phyloP scores from a whole-genome alignment of 129 eudicot genomes.

The Tagetes erecta region DNA sequence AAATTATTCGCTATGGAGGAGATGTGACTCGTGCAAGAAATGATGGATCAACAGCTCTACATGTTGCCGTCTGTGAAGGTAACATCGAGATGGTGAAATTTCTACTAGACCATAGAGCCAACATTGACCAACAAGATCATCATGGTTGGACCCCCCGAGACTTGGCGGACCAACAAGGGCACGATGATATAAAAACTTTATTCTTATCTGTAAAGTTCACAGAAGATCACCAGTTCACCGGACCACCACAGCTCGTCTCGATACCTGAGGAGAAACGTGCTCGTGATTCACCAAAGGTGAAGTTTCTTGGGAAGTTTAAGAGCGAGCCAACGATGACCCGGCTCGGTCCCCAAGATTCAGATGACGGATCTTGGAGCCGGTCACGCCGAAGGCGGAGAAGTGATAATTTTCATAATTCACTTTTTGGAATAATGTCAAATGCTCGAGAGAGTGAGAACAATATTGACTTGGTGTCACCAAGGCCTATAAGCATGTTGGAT shows the following conservation, averaged over 20 bases:
- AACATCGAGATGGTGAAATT: conserved; percentile 63
- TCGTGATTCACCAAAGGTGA: conserved; percentile 32
- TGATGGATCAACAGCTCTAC: conserved; percentile 79
- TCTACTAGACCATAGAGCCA: conserved; percentile 64
- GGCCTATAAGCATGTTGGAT: conserved; percentile 32
- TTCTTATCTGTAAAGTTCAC: conserved; percentile 40
- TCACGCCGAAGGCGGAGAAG: conserved; percentile 55
- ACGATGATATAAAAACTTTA: conserved; percentile 66
- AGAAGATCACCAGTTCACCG: conserved; percentile 16
- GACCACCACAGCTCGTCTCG: conserved; percentile 30
- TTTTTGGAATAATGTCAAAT: conserved; percentile 83
- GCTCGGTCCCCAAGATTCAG: conserved; percentile 33
- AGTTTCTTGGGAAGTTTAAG: conserved; percentile 59
- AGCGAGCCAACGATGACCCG: conserved; percentile 66
- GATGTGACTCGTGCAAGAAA: conserved; percentile 53
- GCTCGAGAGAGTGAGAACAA: conserved; percentile 42
- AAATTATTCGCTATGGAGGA: conserved; percentile 59
- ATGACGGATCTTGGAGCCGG: conserved; percentile 41
- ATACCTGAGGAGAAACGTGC: conserved; percentile 46
- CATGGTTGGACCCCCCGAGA: conserved; percentile 82
- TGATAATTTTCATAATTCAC: conserved; percentile 63
- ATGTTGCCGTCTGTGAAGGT: conserved; percentile 80
- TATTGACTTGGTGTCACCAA: conserved; percentile 44
- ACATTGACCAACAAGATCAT: conserved; percentile 49
- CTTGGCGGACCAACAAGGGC: conserved; percentile 95